A percentile compares a stretch with the other conserved stretches of the same genome.
phyloP scores from a whole-genome alignment of 2,329 filamentous ascomycete genomes.

The Plenodomus tracheiphilus region DNA sequence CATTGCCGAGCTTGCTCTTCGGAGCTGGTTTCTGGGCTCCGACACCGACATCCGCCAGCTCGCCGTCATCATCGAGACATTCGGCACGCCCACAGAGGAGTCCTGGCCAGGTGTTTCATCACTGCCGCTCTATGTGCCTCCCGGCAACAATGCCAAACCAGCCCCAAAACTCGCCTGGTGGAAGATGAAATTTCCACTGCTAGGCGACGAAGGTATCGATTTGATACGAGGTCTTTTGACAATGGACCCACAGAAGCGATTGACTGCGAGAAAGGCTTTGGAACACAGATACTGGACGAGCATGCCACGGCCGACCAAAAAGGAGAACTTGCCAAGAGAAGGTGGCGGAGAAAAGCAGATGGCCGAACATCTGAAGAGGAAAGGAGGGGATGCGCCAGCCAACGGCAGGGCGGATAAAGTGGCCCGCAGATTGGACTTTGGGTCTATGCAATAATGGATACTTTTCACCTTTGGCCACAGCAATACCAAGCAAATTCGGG shows the following conservation, averaged over 20 bases:
- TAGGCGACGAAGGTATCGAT: constrained; percentile 83
- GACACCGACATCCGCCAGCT: constrained; percentile 87
- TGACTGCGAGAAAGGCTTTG: constrained; percentile 76
- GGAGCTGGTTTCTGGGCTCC: constrained; percentile 81
- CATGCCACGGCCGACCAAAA: constrained; percentile 80
- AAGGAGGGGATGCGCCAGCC: constrained; percentile 64
- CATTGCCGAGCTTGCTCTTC: constrained; percentile 85
- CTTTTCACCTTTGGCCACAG: constrained; percentile 93
- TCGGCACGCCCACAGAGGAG: constrained; percentile 90
- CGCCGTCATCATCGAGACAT: constrained; percentile 76
- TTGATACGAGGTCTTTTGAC: constrained; percentile 82
- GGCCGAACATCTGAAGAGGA: constrained; percentile 79
- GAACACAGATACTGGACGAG: constrained; percentile 84
- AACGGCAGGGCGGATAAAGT: constrained; percentile 71
- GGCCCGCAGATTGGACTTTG: constrained; percentile 68
- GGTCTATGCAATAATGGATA: constrained; percentile 22
- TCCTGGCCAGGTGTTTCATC: constrained; percentile 92
- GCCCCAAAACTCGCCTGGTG: constrained; percentile 74
- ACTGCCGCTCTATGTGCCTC: constrained; percentile 77
- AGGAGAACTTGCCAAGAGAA: constrained; percentile 79
- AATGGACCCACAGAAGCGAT: constrained; percentile 83
- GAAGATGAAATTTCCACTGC: constrained; percentile 74
- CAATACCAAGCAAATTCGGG: constrained; percentile 27
- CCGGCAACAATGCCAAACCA: constrained; percentile 51
- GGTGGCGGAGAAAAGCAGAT: constrained; percentile 71